Conservation (phyloP, 1,284 basidiomycete genomes). For the Cronartium quercuum region DNA sequence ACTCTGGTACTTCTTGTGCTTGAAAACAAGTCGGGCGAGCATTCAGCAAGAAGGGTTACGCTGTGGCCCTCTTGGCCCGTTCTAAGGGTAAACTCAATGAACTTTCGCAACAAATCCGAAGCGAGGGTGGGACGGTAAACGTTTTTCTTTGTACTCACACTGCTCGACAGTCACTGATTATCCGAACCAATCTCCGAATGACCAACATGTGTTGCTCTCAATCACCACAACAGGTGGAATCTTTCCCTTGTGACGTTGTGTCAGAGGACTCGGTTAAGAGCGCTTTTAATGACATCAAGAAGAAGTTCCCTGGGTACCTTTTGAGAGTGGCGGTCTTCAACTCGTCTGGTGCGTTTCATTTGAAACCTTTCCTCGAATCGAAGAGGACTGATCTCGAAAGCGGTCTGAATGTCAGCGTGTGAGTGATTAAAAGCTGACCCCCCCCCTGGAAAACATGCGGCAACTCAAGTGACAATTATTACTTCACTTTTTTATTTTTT, state of each 20-base stretch:
- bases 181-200: background rate
- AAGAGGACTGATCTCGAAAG: background rate
- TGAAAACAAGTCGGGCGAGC: background rate
- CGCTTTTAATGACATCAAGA: background rate
- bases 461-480: background rate
- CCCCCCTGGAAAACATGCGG: background rate
- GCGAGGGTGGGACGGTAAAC: background rate
- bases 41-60: background rate
- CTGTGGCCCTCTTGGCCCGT: background rate
- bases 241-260: background rate
- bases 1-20: background rate
- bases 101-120: background rate
- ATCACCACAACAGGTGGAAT: background rate
- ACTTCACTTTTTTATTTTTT: background rate
- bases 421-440: background rate
- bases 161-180: background rate
- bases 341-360: background rate
- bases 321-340: constrained; percentile 1
- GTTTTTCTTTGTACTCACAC: background rate
- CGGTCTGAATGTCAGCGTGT: background rate
- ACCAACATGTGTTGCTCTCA: background rate
- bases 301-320: background rate
- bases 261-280: background rate
- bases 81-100: background rate
- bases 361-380: background rate